A percentile compares a stretch with the other conserved stretches of the same genome.
Conservation (phyloP, 2,329 filamentous ascomycete genomes). For the Fusarium vanettenii region DNA sequence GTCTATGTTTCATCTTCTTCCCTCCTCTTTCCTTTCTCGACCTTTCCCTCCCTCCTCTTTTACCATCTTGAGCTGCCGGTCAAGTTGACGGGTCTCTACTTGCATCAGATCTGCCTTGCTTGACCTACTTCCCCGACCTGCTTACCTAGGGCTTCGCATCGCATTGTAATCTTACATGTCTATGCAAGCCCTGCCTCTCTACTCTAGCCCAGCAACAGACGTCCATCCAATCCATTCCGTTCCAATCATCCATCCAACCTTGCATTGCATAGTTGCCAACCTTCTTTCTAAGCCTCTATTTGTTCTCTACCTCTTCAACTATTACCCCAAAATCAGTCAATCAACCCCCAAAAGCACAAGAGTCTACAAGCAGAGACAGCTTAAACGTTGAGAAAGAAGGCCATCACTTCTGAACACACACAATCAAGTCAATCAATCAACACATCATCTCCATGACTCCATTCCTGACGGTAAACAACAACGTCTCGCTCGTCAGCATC, state of each 20-base stretch:
- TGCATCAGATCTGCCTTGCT: neutral
- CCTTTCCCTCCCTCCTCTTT: conserved; percentile 3
- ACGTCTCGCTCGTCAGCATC: conserved; percentile 70
- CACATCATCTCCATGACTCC: conserved; percentile 62
- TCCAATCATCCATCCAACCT: conserved; percentile 12
- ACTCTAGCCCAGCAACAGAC: neutral
- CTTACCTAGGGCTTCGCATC: neutral
- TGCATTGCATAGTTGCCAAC: conserved; percentile 30
- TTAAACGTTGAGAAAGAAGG: too few relatives aligned
- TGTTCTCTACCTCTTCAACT: neutral
- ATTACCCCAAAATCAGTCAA: conserved; percentile 8
- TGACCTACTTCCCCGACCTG: neutral
- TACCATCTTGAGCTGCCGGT: conserved; percentile 13
- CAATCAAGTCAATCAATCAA: neutral
- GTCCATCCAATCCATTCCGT: neutral
- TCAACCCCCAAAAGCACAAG: conserved; percentile 3
- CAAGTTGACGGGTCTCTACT: conserved; percentile 12
- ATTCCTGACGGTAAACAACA: conserved; percentile 70
- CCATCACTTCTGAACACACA: neutral
- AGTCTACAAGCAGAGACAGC: too few relatives aligned
- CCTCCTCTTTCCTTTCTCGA: conserved; percentile 13
- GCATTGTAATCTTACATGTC: neutral
- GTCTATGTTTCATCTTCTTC: conserved; percentile 33
- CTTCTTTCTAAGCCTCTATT: conserved; percentile 24
- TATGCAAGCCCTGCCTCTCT: neutral